phyloP scores from a whole-genome alignment of 2,329 filamentous ascomycete genomes.

The Cryphonectria radicalis region DNA sequence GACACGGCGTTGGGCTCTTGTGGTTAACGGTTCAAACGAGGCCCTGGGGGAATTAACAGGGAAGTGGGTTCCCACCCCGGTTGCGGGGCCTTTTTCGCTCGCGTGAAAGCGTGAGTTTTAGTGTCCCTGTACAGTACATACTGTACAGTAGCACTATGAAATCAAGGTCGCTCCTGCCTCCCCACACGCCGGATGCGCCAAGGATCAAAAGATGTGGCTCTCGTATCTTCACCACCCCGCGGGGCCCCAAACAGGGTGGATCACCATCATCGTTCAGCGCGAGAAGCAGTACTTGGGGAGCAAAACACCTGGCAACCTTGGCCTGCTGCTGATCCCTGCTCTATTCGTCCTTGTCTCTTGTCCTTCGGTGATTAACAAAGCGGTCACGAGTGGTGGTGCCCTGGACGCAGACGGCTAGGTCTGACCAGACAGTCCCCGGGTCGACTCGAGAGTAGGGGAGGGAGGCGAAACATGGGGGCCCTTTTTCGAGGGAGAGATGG shows the following conservation, averaged over 20 bases:
- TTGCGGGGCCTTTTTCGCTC: background rate
- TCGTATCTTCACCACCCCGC: conserved; percentile 6
- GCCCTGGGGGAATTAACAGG: background rate
- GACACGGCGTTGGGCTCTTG: background rate
- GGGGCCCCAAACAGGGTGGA: background rate
- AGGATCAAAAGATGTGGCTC: background rate
- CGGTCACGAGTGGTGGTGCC: background rate
- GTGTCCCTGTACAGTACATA: background rate
- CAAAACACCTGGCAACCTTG: background rate
- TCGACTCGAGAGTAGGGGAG: background rate
- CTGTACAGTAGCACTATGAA: background rate
- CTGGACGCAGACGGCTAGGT: conserved; percentile 3
- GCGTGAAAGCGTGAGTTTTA: background rate
- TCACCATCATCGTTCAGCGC: background rate
- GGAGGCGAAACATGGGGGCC: background rate
- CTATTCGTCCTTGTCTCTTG: background rate
- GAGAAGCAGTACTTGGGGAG: background rate
- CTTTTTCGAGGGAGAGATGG: too few relatives aligned
- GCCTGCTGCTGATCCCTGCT: background rate
- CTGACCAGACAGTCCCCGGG: background rate
- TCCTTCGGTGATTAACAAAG: background rate
- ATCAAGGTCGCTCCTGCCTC: background rate
- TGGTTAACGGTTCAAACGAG: background rate
- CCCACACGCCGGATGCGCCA: background rate
- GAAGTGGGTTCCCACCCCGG: too few relatives aligned